phyloP scores from a whole-genome alignment of 202 grass and related monocot genomes.

The Carex sylvatica region DNA sequence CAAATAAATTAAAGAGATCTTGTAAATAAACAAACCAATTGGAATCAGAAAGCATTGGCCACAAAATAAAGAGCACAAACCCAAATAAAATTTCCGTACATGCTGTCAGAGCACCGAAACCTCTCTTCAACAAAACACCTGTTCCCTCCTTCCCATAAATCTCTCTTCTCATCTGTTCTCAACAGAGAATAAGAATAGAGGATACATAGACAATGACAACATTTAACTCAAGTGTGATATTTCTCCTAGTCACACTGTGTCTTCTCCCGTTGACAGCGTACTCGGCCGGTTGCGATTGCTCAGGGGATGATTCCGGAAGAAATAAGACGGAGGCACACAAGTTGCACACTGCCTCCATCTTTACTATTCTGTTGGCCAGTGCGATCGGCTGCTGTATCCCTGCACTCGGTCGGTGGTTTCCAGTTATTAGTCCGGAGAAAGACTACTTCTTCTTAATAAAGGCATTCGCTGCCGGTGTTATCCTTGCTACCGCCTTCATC shows the following conservation, averaged over 20 bases:
- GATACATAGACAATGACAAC: background rate
- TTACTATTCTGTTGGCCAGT: slow-evolving; percentile 61
- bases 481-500: slow-evolving; percentile 73
- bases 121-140: background rate
- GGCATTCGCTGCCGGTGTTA: slow-evolving; percentile 72
- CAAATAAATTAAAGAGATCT: background rate
- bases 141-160: background rate
- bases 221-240: background rate
- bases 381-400: slow-evolving; percentile 52
- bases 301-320: background rate
- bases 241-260: background rate
- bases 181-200: background rate
- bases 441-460: slow-evolving; percentile 80
- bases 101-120: background rate
- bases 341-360: slow-evolving; percentile 55
- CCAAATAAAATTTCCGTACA: background rate
- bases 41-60: background rate
- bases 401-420: slow-evolving; percentile 38
- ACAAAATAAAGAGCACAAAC: background rate
- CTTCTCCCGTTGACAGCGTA: slow-evolving; percentile 25
- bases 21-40: background rate
- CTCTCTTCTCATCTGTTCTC: background rate
- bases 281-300: slow-evolving; percentile 29
- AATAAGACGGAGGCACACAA: slow-evolving; percentile 19
- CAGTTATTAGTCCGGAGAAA: slow-evolving; percentile 40